Conservation (phyloP, 164 flowering plant genomes). For the Kingdonia uniflora region DNA sequence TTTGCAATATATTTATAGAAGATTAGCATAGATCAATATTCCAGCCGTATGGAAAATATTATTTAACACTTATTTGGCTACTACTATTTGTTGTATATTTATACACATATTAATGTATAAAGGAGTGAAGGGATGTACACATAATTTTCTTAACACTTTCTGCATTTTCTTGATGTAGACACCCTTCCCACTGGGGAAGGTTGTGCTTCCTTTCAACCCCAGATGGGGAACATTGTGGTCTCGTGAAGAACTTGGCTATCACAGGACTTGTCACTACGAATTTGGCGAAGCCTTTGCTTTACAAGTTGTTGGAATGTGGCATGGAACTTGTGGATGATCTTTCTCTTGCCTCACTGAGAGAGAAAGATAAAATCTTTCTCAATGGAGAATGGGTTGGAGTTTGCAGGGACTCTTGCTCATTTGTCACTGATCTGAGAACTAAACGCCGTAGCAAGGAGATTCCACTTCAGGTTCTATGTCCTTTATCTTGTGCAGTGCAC, state of each 20-base stretch:
- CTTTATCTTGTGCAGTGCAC: too few species aligned
- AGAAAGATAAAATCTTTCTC: slow-evolving; percentile 55
- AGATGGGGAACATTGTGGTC: slow-evolving; percentile 95
- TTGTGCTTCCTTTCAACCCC: slow-evolving; percentile 86
- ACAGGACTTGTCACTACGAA: slow-evolving; percentile 67
- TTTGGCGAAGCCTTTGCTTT: slow-evolving; percentile 32
- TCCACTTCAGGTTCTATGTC: slow-evolving; percentile 47
- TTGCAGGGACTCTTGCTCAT: slow-evolving; percentile 44
- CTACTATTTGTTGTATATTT: too few species aligned
- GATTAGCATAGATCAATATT: too few species aligned
- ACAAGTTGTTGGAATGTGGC: slow-evolving; percentile 43
- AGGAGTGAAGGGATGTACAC: too few species aligned
- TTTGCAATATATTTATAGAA: too few species aligned
- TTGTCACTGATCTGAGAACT: slow-evolving; percentile 51
- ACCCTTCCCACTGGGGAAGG: slow-evolving; percentile 95
- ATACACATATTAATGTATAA: too few species aligned
- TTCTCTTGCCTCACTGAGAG: slow-evolving; percentile 21
- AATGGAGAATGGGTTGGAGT: slow-evolving; percentile 92
- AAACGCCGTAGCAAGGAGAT: slow-evolving; percentile 50
- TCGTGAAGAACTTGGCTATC: slow-evolving; percentile 81
- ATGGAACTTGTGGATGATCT: slow-evolving; percentile 54
- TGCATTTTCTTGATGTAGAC: slow-evolving; percentile 38
- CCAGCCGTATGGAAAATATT: too few species aligned
- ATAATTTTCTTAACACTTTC: too few species aligned
- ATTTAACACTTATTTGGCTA: too few species aligned